phyloP scores from a whole-genome alignment of 2,329 filamentous ascomycete species.

The Stachybotrys elegans region DNA sequence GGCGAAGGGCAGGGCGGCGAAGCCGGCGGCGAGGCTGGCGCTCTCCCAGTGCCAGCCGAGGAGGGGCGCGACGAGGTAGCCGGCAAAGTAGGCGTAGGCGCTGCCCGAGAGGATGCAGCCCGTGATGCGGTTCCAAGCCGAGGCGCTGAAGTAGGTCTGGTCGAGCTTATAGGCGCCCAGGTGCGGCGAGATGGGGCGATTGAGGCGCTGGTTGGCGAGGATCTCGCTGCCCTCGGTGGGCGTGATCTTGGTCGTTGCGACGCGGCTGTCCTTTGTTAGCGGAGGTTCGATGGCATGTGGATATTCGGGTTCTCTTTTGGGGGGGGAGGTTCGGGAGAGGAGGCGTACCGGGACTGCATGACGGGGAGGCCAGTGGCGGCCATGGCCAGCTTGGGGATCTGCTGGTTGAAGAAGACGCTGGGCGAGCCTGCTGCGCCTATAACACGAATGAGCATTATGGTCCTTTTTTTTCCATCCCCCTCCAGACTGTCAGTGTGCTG shows the following conservation, averaged over 20 bases:
- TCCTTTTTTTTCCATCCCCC: too few relatives aligned
- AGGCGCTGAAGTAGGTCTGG: slow-evolving; percentile 77
- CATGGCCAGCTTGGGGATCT: slow-evolving; percentile 40
- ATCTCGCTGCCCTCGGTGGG: slow-evolving; percentile 52
- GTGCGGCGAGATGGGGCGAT: slow-evolving; percentile 80
- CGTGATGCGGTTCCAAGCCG: slow-evolving; percentile 76
- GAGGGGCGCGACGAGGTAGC: slow-evolving; percentile 76
- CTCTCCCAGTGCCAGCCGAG: slow-evolving; percentile 61
- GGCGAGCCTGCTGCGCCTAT: slow-evolving; percentile 37
- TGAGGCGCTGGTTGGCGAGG: slow-evolving; percentile 74
- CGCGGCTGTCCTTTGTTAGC: slow-evolving; percentile 29
- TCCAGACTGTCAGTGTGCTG: too few relatives aligned
- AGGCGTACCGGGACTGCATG: slow-evolving; percentile 41
- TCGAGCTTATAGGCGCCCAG: slow-evolving; percentile 79
- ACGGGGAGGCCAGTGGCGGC: slow-evolving; percentile 32
- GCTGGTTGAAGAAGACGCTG: slow-evolving; percentile 41
- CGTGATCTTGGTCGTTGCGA: slow-evolving; percentile 54
- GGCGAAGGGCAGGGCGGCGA: slow-evolving; percentile 53
- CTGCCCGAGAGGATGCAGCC: slow-evolving; percentile 65
- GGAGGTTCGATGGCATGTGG: slow-evolving; percentile 1
- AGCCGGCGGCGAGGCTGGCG: slow-evolving; percentile 54
- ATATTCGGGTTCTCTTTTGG: too few relatives aligned
- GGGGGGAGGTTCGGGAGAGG: too few relatives aligned
- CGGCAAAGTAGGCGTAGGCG: slow-evolving; percentile 74
- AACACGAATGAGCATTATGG: slow-evolving; percentile 11